Evolutionary conservation across 2,329 filamentous ascomycete genomes (phyloP).

Genomic region (Aspergillus sp.): DNA sequence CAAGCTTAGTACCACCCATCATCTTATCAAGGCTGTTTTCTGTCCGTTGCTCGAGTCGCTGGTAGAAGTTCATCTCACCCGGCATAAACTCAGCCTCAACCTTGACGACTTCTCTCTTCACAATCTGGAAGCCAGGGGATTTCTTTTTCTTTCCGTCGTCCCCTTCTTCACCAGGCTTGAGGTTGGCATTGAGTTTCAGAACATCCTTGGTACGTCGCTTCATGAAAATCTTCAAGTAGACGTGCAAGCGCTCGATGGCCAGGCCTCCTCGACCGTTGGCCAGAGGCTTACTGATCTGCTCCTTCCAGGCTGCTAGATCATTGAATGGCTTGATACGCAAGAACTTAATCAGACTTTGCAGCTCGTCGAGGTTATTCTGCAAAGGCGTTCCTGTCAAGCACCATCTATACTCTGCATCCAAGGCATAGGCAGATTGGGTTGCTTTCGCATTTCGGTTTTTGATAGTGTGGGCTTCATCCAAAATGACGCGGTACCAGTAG

Average conservation of each 20-base stretch:
- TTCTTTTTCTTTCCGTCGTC: slow-evolving; percentile 47
- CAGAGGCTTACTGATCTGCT: slow-evolving; percentile 83
- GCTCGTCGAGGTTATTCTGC: slow-evolving; percentile 96
- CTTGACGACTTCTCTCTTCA: slow-evolving; percentile 80
- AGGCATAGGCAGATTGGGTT: slow-evolving; percentile 83
- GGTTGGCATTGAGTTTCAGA: slow-evolving; percentile 78
- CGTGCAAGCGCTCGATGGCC: slow-evolving; percentile 80
- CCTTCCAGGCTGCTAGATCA: slow-evolving; percentile 80
- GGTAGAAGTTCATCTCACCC: slow-evolving; percentile 80
- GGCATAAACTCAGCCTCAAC: slow-evolving; percentile 73
- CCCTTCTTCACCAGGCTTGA: slow-evolving; percentile 63
- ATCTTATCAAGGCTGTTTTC: slow-evolving; percentile 83
- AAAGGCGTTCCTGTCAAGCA: slow-evolving; percentile 94
- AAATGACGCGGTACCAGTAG: slow-evolving; percentile 90
- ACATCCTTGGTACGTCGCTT: slow-evolving; percentile 97
- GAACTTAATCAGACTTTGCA: slow-evolving; percentile 91
- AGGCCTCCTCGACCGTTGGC: slow-evolving; percentile 85
- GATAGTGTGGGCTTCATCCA: slow-evolving; percentile 97
- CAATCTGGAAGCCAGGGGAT: slow-evolving; percentile 75
- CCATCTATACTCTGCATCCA: slow-evolving; percentile 87
- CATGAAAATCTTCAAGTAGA: slow-evolving; percentile 89
- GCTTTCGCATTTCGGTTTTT: slow-evolving; percentile 97
- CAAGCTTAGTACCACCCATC: slow-evolving; percentile 74
- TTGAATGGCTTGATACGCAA: slow-evolving; percentile 88
- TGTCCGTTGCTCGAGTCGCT: slow-evolving; percentile 74